These are phyloP conservation scores for Lachancea mirantina DNA, from an alignment of 805 yeast genomes.

Conservation along the genomic window DNA sequence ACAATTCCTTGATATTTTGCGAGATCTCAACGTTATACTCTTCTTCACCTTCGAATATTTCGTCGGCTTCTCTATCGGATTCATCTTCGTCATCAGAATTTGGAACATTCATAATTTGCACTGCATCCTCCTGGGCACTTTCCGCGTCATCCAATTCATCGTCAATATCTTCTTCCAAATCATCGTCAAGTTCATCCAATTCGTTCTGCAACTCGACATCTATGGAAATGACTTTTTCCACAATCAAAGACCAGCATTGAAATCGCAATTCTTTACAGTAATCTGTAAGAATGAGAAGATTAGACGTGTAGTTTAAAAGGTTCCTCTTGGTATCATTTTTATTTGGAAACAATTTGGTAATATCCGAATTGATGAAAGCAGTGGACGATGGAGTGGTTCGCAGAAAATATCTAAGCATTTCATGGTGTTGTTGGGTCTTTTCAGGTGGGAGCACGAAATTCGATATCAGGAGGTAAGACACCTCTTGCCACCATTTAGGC, in stretches of 20 bases:
- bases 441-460: slow-evolving; percentile 42
- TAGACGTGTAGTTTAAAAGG: slow-evolving; percentile 56
- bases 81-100: slow-evolving; percentile 29
- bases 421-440: slow-evolving; percentile 50
- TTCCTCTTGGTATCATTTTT: slow-evolving; percentile 53
- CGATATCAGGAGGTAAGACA: slow-evolving; percentile 58
- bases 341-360: slow-evolving; percentile 69
- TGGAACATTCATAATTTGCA: slow-evolving; percentile 31
- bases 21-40: slow-evolving; percentile 42
- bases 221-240: slow-evolving; percentile 74
- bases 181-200: slow-evolving; percentile 77
- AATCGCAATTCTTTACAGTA: slow-evolving; percentile 74
- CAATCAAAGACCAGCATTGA: slow-evolving; percentile 69
- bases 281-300: slow-evolving; percentile 49
- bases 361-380: slow-evolving; percentile 49
- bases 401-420: slow-evolving; percentile 54
- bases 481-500: slow-evolving; percentile 87
- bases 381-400: slow-evolving; percentile 77
- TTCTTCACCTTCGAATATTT: slow-evolving; percentile 35
- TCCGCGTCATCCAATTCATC: slow-evolving; percentile 34
- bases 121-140: slow-evolving; percentile 25
- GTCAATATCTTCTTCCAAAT: slow-evolving; percentile 49
- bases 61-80: slow-evolving; percentile 26
- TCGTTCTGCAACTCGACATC: slow-evolving; percentile 92
- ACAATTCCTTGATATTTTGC: slow-evolving; percentile 44